Percentiles rank a stretch among this genome's conserved stretches.
These are phyloP conservation scores for Polytolypa hystricis DNA, from an alignment of 2,329 filamentous ascomycete genomes.

Conservation along the genomic window DNA sequence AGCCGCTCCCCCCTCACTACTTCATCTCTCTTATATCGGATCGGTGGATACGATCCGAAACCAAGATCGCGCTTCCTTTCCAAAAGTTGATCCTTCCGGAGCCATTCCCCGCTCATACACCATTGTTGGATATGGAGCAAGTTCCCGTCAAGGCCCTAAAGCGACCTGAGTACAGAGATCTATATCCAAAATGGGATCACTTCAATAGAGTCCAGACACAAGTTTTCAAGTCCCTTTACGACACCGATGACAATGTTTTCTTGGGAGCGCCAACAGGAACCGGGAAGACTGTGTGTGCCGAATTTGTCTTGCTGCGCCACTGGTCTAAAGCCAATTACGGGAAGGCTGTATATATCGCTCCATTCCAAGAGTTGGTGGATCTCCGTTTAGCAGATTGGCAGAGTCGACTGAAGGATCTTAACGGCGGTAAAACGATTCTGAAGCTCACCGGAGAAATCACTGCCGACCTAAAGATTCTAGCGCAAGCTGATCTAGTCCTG, in stretches of 20 bases:
- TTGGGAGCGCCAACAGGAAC: constrained; percentile 86
- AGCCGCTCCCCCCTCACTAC: constrained; percentile 97
- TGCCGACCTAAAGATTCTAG: constrained; percentile 77
- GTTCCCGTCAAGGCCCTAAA: constrained; percentile 83
- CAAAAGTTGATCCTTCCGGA: constrained; percentile 89
- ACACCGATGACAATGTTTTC: constrained; percentile 86
- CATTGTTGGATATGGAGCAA: constrained; percentile 81
- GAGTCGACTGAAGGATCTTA: constrained; percentile 57
- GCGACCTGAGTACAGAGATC: constrained; percentile 63
- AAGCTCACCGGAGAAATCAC: constrained; percentile 91
- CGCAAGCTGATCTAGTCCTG: constrained; percentile 76
- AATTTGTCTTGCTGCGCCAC: constrained; percentile 81
- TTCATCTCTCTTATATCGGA: constrained; percentile 93
- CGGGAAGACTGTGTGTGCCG: constrained; percentile 93
- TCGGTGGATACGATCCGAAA: constrained; percentile 97
- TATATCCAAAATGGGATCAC: constrained; percentile 74
- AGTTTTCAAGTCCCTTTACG: constrained; percentile 86
- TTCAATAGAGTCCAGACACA: constrained; percentile 99
- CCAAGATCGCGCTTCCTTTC: constrained; percentile 84
- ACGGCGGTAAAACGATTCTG: constrained; percentile 77
- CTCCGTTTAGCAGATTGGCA: constrained; percentile 74
- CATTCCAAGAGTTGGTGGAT: constrained; percentile 88
- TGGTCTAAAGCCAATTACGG: constrained; percentile 65
- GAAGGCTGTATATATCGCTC: constrained; percentile 85
- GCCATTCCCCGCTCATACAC: constrained; percentile 90